Evolutionary conservation across 495 filamentous ascomycete genomes (phyloP).

Genomic region (Xylaria castorea): DNA sequence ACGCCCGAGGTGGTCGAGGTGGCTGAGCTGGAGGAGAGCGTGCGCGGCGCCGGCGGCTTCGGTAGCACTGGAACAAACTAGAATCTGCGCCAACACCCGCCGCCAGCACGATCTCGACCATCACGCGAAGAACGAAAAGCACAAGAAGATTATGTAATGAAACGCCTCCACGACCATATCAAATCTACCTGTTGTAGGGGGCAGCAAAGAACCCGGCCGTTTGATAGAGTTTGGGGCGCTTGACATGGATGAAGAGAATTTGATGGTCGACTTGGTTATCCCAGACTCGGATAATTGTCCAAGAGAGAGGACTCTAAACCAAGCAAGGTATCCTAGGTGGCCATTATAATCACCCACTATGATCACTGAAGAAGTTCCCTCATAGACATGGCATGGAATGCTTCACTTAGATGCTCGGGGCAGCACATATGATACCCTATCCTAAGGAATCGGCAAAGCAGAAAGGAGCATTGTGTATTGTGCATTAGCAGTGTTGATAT

Average conservation of each 20-base stretch:
- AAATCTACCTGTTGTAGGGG: background rate
- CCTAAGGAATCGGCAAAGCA: background rate
- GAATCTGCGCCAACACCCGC: background rate
- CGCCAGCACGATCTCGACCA: background rate
- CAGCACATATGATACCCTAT: background rate
- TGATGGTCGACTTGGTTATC: background rate
- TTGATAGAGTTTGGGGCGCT: background rate
- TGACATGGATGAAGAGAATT: background rate
- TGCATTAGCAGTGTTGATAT: background rate
- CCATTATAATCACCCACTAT: background rate
- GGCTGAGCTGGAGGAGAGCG: conserved; percentile 85
- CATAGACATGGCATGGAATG: background rate
- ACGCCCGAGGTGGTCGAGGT: conserved; percentile 91
- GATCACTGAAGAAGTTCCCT: background rate
- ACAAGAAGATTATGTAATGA: background rate
- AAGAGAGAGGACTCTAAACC: background rate
- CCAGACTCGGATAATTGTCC: background rate
- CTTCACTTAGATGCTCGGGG: background rate
- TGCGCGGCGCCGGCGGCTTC: conserved; percentile 89
- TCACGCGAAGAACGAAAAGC: background rate
- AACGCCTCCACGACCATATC: background rate
- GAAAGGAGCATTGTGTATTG: background rate
- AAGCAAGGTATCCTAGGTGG: background rate
- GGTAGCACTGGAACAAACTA: conserved; percentile 80
- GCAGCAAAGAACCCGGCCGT: background rate